Evolutionary conservation across 2,329 filamentous ascomycete species (phyloP).

Genomic region (Calonectria montana): DNA sequence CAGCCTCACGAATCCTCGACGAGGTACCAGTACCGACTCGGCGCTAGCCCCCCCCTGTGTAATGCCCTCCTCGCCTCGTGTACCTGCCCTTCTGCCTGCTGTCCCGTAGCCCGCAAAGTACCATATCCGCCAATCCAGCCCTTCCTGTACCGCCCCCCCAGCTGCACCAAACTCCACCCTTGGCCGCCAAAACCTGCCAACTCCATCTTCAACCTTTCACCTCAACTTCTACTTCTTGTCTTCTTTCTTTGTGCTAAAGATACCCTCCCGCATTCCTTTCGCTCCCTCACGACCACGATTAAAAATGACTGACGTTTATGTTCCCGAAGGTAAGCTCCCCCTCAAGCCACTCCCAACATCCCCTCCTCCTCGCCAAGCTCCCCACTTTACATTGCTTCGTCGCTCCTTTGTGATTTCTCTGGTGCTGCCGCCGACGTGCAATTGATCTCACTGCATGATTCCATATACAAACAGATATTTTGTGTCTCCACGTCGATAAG

Average conservation of each 20-base stretch:
- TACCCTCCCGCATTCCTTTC: slow-evolving; percentile 33
- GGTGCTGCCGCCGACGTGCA: not conserved
- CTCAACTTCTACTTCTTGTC: slow-evolving; percentile 19
- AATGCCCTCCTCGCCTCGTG: not conserved
- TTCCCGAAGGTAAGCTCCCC: slow-evolving; percentile 53
- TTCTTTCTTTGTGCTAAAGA: slow-evolving; percentile 35
- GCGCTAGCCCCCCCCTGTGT: slow-evolving; percentile 3
- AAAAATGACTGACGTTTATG: slow-evolving; percentile 39
- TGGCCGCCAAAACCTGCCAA: slow-evolving; percentile 42
- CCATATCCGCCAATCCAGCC: not conserved
- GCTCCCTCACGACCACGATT: slow-evolving; percentile 9
- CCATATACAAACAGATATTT: not conserved
- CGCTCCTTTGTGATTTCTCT: not conserved
- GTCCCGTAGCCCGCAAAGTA: not conserved
- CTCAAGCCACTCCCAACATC: not conserved
- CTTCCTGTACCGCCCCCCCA: not conserved
- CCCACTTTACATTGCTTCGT: not conserved
- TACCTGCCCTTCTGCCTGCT: slow-evolving; percentile 16
- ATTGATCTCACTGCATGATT: not conserved
- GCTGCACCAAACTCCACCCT: slow-evolving; percentile 31
- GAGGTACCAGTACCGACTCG: not conserved
- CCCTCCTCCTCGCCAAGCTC: slow-evolving; percentile 3
- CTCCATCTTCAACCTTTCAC: slow-evolving; percentile 28
- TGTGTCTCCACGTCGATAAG: too few species aligned
- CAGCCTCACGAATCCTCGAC: slow-evolving; percentile 12